Evolutionary conservation across 148 eudicot species (phyloP).

Genomic region (Rhododendron mucronatum): DNA sequence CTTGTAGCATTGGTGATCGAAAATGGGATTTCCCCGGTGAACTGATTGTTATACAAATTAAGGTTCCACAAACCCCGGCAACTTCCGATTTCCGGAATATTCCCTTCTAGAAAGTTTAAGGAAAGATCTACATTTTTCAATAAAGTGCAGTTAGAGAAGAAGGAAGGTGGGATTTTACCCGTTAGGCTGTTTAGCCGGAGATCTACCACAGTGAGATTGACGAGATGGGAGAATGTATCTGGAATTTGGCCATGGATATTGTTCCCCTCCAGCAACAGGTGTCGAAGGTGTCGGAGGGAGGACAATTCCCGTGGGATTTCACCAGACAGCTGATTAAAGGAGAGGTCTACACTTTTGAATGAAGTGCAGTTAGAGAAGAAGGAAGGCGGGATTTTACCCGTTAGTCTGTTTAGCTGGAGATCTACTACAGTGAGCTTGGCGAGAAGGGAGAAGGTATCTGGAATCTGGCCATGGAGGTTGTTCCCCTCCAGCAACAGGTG

Average conservation of each 20-base stretch:
- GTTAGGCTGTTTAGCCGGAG: conserved; percentile 19
- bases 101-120: conserved; percentile 20
- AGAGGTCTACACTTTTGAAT: conserved; percentile 24
- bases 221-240: conserved; percentile 11
- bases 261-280: conserved; percentile 22
- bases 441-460: conserved; percentile 15
- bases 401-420: no score
- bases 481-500: conserved; percentile 21
- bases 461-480: conserved; percentile 25
- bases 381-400: conserved; percentile 22
- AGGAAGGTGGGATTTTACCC: conserved; percentile 24
- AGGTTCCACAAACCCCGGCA: conserved; percentile 23
- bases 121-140: conserved; percentile 30
- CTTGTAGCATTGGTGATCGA: conserved; percentile 24
- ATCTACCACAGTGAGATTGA: conserved; percentile 4
- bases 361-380: conserved; percentile 32
- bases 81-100: conserved; percentile 31
- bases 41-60: conserved; percentile 21
- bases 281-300: conserved; percentile 19
- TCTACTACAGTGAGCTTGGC: no score
- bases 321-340: conserved; percentile 18
- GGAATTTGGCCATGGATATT: conserved; percentile 29
- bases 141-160: conserved; percentile 33
- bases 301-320: conserved; percentile 21
- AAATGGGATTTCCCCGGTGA: conserved; percentile 25